A percentile compares a stretch with the other conserved stretches of the same genome.
Evolutionary conservation across 2,329 filamentous ascomycete genomes (phyloP).

Genomic region (Aureobasidium musti): DNA sequence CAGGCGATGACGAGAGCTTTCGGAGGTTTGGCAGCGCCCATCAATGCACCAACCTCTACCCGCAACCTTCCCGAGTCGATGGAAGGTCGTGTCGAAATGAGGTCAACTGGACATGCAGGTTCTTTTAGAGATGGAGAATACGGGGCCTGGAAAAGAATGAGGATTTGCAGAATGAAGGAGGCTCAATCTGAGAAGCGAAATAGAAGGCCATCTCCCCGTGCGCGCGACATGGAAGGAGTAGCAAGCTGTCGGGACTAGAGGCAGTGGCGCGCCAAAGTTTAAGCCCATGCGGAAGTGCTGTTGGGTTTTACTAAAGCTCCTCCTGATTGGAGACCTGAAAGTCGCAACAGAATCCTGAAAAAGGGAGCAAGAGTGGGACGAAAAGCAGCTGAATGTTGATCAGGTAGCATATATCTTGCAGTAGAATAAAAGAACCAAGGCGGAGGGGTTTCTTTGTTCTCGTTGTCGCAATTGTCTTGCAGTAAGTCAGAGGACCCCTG

Average conservation of each 20-base stretch:
- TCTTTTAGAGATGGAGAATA: neutral
- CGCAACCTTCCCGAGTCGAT: conserved; percentile 17
- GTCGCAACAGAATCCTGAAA: neutral
- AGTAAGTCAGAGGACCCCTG: conserved; percentile 25
- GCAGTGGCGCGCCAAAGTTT: conserved; percentile 25
- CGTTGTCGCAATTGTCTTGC: conserved; percentile 22
- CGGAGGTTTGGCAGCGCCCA: conserved; percentile 19
- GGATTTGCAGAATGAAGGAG: neutral
- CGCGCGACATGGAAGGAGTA: conserved; percentile 25
- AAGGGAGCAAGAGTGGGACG: neutral
- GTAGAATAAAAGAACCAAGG: neutral
- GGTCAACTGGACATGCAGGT: neutral
- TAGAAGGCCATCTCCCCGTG: conserved; percentile 12
- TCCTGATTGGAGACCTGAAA: conserved; percentile 2
- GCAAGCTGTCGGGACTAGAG: conserved; percentile 26
- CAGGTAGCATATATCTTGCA: neutral
- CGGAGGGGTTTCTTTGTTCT: conserved; percentile 9
- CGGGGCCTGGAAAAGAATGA: neutral
- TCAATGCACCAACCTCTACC: conserved; percentile 11
- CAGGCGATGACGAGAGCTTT: conserved; percentile 22
- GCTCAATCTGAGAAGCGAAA: conserved; percentile 21
- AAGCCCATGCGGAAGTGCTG: conserved; percentile 24
- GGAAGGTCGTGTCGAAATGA: neutral
- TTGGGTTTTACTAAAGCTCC: neutral
- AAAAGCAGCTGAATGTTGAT: neutral